A percentile compares a stretch with the other conserved stretches of the same genome.
phyloP scores from a whole-genome alignment of 306 rosid genomes.

The Quercus rubra region DNA sequence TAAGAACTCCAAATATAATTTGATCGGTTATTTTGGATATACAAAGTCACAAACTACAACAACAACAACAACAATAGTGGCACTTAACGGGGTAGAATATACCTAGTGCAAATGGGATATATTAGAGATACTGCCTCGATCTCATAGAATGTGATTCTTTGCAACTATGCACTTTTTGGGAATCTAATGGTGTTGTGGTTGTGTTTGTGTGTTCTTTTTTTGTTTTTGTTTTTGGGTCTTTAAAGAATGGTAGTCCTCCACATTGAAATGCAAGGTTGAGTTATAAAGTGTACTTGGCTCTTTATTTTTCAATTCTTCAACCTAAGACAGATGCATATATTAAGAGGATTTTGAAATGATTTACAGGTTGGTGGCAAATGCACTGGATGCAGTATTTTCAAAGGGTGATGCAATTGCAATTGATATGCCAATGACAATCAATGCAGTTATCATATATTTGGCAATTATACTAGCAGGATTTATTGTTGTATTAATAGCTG shows the following conservation, averaged over 20 bases:
- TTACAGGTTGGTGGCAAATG: slow-evolving; percentile 76
- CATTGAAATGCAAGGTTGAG: background rate
- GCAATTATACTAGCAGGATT: slow-evolving; percentile 77
- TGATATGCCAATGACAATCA: slow-evolving; percentile 86
- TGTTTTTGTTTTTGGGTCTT: background rate
- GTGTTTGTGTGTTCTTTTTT: background rate
- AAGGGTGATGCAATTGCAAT: slow-evolving; percentile 91
- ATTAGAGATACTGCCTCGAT: background rate
- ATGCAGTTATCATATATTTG: slow-evolving; percentile 76
- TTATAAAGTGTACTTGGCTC: background rate
- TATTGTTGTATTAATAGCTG: slow-evolving; percentile 87
- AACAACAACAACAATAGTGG: too few species aligned
- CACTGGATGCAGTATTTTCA: slow-evolving; percentile 58
- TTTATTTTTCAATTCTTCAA: background rate
- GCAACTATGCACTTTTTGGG: background rate
- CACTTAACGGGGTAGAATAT: too few species aligned
- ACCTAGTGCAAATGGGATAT: background rate
- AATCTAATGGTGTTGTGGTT: background rate
- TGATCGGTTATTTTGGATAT: too few species aligned
- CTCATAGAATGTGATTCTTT: background rate
- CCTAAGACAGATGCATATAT: too few species aligned
- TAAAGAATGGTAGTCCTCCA: background rate
- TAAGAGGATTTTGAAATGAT: background rate
- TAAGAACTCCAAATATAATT: too few species aligned
- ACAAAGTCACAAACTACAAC: too few species aligned